These are phyloP conservation scores for Exophiala xenobiotica DNA, from an alignment of 2,329 filamentous ascomycete species.

Conservation along the genomic window DNA sequence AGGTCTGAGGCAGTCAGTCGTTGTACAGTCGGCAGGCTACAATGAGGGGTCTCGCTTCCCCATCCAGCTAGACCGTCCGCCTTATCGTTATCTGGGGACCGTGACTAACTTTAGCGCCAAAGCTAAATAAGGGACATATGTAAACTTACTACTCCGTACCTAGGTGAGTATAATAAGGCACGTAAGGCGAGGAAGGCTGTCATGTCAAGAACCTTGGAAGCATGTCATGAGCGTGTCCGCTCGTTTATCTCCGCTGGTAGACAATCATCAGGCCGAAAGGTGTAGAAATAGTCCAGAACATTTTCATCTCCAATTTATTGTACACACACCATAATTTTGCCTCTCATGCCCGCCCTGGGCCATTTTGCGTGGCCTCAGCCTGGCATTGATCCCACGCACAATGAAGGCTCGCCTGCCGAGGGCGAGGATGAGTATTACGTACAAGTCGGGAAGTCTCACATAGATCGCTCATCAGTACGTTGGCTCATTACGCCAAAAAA, in stretches of 20 bases:
- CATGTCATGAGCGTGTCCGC: too few species aligned
- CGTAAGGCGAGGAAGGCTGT: too few species aligned
- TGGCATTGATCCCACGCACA: not conserved
- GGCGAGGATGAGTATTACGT: constrained; percentile 15
- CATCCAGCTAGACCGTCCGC: not conserved
- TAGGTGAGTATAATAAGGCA: too few species aligned
- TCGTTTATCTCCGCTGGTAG: too few species aligned
- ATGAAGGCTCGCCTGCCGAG: constrained; percentile 3
- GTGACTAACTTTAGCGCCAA: not conserved
- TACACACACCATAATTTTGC: not conserved
- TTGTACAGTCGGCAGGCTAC: constrained; percentile 8
- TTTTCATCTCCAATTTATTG: not conserved
- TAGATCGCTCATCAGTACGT: constrained; percentile 23
- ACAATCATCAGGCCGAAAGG: too few species aligned
- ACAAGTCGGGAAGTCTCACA: constrained; percentile 18
- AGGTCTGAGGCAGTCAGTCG: not conserved
- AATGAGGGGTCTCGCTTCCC: constrained; percentile 12
- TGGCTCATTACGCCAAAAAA: constrained; percentile 7
- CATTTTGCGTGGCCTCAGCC: too few species aligned
- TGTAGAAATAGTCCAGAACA: constrained; percentile 1
- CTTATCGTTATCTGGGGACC: not conserved
- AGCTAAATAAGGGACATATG: not conserved
- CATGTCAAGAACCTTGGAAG: too few species aligned
- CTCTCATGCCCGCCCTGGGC: too few species aligned
- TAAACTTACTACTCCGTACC: not conserved